Evolutionary conservation across 306 rosid species (phyloP).

Genomic region (Lupinus albus): DNA sequence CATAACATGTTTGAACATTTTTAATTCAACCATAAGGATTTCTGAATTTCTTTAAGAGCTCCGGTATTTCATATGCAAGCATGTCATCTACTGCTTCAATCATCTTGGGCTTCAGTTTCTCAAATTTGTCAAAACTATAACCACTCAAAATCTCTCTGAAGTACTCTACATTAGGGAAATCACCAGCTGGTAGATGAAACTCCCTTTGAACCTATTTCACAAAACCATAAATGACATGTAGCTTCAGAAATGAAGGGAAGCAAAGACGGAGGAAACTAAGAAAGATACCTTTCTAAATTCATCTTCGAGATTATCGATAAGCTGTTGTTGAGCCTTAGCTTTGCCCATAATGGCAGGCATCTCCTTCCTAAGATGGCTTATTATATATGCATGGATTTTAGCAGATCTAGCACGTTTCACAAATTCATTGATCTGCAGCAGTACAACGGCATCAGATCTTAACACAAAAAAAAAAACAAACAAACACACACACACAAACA

Average conservation of each 20-base stretch:
- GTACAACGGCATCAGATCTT: slow-evolving; percentile 16
- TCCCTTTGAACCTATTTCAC: slow-evolving; percentile 79
- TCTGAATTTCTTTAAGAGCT: slow-evolving; percentile 79
- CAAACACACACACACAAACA: neutral
- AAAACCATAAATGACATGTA: slow-evolving; percentile 10
- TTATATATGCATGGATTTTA: slow-evolving; percentile 86
- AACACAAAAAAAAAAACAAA: slow-evolving; percentile 8
- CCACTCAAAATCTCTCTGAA: slow-evolving; percentile 69
- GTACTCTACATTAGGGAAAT: slow-evolving; percentile 81
- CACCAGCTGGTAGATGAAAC: slow-evolving; percentile 87
- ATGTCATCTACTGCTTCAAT: slow-evolving; percentile 87
- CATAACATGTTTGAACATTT: slow-evolving; percentile 12
- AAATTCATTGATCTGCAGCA: slow-evolving; percentile 83
- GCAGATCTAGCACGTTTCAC: slow-evolving; percentile 98
- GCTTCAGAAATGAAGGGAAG: neutral
- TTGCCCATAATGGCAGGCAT: slow-evolving; percentile 96
- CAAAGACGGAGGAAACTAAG: neutral
- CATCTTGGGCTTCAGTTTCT: slow-evolving; percentile 91
- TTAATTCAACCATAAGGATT: slow-evolving; percentile 70
- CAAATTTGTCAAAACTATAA: slow-evolving; percentile 78
- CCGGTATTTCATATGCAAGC: slow-evolving; percentile 93
- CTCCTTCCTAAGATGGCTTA: slow-evolving; percentile 84
- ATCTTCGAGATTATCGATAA: slow-evolving; percentile 73
- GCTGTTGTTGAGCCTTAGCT: slow-evolving; percentile 85
- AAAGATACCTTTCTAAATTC: slow-evolving; percentile 75